Base-by-base conservation (phyloP, 2,329 filamentous ascomycete species). In the Akanthomyces lecanii region DNA sequence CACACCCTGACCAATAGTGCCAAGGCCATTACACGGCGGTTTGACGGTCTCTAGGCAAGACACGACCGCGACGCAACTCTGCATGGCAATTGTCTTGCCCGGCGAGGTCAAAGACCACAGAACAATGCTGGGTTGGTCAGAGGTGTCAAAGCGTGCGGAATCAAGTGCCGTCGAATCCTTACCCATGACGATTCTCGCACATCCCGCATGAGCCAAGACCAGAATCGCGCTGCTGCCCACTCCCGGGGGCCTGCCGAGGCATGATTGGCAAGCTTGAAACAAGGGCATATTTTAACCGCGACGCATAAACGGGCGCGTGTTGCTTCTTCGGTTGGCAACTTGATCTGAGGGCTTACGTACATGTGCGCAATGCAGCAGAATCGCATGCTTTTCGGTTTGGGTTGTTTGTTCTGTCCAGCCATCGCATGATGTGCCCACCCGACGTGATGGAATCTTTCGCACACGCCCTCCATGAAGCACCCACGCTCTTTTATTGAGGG, bases 121-220 rank as follows among this genome's bases (percentile, higher is more conserved):
- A 16, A 4, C 10, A 16, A 55, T 55, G 36, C 36, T 44, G 38
- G 21, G 38, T 25, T 42, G 52, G 52, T 55, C 52, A 54, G 21
- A 12, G 42, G 53, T 45, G 53, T 56, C 53, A 44, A 56, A 56
- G 53, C 53, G 53, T n/a, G 40, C 53, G 53, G 25, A 56, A 30
- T 12, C 38, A 56, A 45, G 25, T 45, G 53, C 53, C 53, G 53
- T 25, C 40, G 25, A 56, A 44, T 56, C 53, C 25, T 8, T 21
- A 30, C 52, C 21, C 52, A 18, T 25, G 33, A 21, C 51, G n/a
- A 23, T 40, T 40, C 38, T 40, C 38, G 38, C 38, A 40, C 38
- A 40, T 40, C 38, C 38, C 38, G 38, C 38, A 40, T 40, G 38
- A 5, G 38, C 38, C 38, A 40, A 36, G n/a, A 18, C 25, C 8